phyloP scores from a whole-genome alignment of 2,329 filamentous ascomycete species.

The Aspergillus nomiae region DNA sequence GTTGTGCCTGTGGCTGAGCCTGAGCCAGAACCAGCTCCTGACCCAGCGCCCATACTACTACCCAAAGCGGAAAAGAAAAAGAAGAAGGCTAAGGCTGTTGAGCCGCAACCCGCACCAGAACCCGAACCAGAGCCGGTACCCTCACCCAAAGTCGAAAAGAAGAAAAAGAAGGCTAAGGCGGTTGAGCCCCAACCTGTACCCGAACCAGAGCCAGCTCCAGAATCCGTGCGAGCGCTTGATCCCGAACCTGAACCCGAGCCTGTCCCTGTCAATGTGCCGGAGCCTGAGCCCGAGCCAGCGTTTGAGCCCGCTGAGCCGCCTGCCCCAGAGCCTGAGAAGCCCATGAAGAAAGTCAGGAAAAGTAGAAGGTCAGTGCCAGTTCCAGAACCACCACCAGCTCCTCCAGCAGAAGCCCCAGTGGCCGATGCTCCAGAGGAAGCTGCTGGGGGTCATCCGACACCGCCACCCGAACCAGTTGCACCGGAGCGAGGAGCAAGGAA shows the following conservation, averaged over 20 bases:
- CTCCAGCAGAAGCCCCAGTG: constrained; percentile 49
- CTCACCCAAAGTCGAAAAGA: constrained; percentile 30
- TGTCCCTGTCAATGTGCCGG: constrained; percentile 23
- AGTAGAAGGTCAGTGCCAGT: constrained; percentile 28
- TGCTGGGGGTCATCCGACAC: constrained; percentile 47
- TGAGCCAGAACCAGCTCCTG: constrained; percentile 19
- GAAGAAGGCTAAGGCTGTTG: constrained; percentile 17
- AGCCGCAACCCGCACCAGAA: constrained; percentile 22
- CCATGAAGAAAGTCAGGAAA: constrained; percentile 40
- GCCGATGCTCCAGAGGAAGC: constrained; percentile 22
- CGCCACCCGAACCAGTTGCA: constrained; percentile 56
- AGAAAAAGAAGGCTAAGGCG: constrained; percentile 29
- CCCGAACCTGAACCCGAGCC: constrained; percentile 38
- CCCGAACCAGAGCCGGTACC: constrained; percentile 25
- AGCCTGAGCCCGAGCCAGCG: constrained; percentile 31
- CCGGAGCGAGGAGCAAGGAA: constrained; percentile 65
- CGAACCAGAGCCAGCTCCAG: constrained; percentile 34
- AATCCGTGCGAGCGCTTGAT: constrained; percentile 28
- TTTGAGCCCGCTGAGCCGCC: constrained; percentile 28
- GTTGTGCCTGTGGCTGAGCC: constrained; percentile 34
- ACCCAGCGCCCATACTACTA: constrained; percentile 5
- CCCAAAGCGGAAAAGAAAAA: constrained; percentile 21
- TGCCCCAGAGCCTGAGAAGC: constrained; percentile 28
- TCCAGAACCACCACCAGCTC: constrained; percentile 45
- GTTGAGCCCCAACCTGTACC: constrained; percentile 32